A percentile compares a stretch with the other conserved stretches of the same genome.
phyloP scores from a whole-genome alignment of 768 basidiomycete species.

The Macrolepiota albuminosa region DNA sequence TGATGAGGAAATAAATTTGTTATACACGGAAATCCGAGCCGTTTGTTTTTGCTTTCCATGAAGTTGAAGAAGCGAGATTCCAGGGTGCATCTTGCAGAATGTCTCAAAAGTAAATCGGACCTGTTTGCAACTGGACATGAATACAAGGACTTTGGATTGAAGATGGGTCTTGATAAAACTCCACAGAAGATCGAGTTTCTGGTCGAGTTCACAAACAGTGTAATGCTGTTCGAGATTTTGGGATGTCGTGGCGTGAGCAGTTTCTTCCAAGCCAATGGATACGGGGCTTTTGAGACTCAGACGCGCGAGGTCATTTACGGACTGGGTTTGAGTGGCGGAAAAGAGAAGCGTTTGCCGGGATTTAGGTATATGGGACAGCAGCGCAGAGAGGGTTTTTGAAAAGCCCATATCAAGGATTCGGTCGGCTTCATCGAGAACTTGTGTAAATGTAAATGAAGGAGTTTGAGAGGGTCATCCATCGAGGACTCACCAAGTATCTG shows the following conservation, averaged over 20 bases:
- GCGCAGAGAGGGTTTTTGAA: conserved; percentile 79
- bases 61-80: conserved; percentile 85
- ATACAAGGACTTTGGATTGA: conserved; percentile 87
- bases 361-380: conserved; percentile 87
- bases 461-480: not conserved
- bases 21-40: conserved; percentile 79
- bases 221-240: conserved; percentile 86
- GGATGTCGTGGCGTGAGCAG: conserved; percentile 57
- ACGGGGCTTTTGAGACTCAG: conserved; percentile 83
- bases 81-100: conserved; percentile 94
- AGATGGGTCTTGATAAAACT: conserved; percentile 93
- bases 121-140: conserved; percentile 94
- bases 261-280: conserved; percentile 59
- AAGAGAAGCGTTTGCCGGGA: conserved; percentile 93
- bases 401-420: conserved; percentile 97
- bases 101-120: conserved; percentile 95
- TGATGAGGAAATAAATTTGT: conserved; percentile 74
- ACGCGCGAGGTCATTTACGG: conserved; percentile 82
- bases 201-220: conserved; percentile 73
- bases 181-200: conserved; percentile 90
- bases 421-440: conserved; percentile 96
- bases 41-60: conserved; percentile 97
- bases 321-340: conserved; percentile 94
- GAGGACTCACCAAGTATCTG: conserved; percentile 73
- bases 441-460: conserved; percentile 2